phyloP scores from a whole-genome alignment of 2,329 filamentous ascomycete genomes.

The Cladosporium sp. region DNA sequence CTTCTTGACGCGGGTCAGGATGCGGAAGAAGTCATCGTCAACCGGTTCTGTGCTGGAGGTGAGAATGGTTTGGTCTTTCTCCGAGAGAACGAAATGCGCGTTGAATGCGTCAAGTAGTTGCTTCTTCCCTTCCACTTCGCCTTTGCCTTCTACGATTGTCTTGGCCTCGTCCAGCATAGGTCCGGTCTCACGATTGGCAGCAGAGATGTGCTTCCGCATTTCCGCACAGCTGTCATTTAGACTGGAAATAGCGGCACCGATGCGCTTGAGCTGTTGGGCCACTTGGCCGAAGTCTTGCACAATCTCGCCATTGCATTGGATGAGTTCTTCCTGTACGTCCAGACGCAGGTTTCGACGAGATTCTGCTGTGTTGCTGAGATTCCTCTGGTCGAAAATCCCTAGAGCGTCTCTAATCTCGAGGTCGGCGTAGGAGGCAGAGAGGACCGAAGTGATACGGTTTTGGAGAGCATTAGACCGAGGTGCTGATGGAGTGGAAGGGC shows the following conservation, averaged over 20 bases:
- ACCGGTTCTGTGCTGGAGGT: constrained; percentile 78
- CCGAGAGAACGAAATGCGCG: constrained; percentile 77
- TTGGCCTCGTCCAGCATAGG: constrained; percentile 75
- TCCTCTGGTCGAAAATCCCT: constrained; percentile 68
- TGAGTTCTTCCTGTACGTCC: constrained; percentile 85
- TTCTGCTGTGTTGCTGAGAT: constrained; percentile 69
- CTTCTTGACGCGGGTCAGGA: constrained; percentile 74
- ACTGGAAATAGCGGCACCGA: constrained; percentile 71
- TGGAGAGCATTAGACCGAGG: constrained; percentile 64
- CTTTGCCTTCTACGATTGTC: constrained; percentile 66
- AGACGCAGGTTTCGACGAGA: constrained; percentile 74
- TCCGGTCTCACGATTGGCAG: constrained; percentile 70
- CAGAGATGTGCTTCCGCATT: constrained; percentile 72
- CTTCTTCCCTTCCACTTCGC: constrained; percentile 74
- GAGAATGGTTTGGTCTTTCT: constrained; percentile 71
- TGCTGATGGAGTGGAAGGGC: constrained; percentile 18
- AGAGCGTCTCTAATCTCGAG: constrained; percentile 85
- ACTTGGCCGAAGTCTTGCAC: constrained; percentile 85
- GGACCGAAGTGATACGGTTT: constrained; percentile 75
- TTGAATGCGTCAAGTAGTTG: constrained; percentile 72
- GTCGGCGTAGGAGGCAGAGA: constrained; percentile 91
- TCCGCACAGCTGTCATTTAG: constrained; percentile 76
- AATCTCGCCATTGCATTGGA: constrained; percentile 86
- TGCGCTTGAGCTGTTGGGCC: constrained; percentile 85
- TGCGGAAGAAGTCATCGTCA: constrained; percentile 76